These are phyloP conservation scores for Amaranthus palmeri DNA, from an alignment of 148 eudicot genomes.

Conservation along the genomic window DNA sequence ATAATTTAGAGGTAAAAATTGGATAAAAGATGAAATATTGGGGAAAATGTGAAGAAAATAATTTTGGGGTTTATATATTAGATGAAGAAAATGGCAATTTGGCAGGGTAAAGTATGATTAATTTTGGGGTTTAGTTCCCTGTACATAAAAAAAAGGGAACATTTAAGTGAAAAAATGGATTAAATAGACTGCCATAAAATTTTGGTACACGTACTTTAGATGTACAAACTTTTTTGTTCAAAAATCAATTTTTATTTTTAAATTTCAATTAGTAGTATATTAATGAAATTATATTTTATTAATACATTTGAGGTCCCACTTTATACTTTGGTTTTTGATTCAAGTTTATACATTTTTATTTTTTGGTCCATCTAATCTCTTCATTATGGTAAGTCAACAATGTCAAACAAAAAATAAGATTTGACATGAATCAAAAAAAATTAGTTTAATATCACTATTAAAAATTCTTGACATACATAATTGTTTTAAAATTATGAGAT, in stretches of 20 bases:
- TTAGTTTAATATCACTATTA: too few species aligned
- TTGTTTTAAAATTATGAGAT: too few species aligned
- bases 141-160: constrained; percentile 17
- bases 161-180: neutral
- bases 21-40: neutral
- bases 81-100: neutral
- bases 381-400: neutral
- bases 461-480: too few species aligned
- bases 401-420: neutral
- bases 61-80: constrained; percentile 7
- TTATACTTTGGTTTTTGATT: neutral
- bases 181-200: constrained; percentile 30
- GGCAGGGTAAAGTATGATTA: neutral
- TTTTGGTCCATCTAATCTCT: neutral
- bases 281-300: constrained; percentile 10
- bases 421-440: neutral
- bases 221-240: constrained; percentile 28
- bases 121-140: constrained; percentile 18
- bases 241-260: neutral
- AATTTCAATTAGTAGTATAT: neutral
- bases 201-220: constrained; percentile 29
- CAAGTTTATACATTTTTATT: too few species aligned
- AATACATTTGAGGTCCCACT: neutral
- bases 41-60: neutral
- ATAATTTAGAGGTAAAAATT: neutral